These are phyloP conservation scores for Lentinula detonsa DNA, from an alignment of 768 basidiomycete genomes.

Conservation along the genomic window DNA sequence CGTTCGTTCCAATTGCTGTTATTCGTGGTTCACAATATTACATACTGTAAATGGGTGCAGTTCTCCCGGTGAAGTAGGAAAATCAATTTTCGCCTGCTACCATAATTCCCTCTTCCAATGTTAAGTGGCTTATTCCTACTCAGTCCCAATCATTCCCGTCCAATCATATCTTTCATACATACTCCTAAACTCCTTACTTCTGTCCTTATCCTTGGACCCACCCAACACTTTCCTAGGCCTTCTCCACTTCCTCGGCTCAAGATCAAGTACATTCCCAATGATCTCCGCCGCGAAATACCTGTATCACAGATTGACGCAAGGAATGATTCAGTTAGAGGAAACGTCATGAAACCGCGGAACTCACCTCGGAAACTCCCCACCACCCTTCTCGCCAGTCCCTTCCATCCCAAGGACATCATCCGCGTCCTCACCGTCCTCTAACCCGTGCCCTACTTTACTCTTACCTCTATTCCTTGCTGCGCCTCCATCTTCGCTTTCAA, in stretches of 20 bases:
- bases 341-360: constrained; percentile 14
- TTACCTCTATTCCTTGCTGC: constrained; percentile 34
- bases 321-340: constrained; percentile 2
- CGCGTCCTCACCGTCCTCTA: background rate
- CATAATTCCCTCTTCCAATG: too few relatives aligned
- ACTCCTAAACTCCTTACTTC: constrained; percentile 64
- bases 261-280: constrained; percentile 83
- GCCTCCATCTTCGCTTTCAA: constrained; percentile 59
- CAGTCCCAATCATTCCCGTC: constrained; percentile 63
- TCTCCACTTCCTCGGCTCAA: constrained; percentile 84
- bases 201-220: constrained; percentile 52
- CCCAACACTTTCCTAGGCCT: constrained; percentile 72
- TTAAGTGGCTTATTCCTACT: constrained; percentile 7
- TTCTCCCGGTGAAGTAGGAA: too few relatives aligned
- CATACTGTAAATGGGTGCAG: too few relatives aligned
- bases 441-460: background rate
- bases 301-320: background rate
- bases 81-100: too few relatives aligned
- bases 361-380: constrained; percentile 86
- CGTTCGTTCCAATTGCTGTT: too few relatives aligned
- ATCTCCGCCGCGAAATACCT: constrained; percentile 96
- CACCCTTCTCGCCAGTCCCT: constrained; percentile 79
- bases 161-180: constrained; percentile 78
- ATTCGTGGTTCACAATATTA: too few relatives aligned
- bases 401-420: constrained; percentile 42